Percentiles rank a stretch among this genome's conserved stretches.
Evolutionary conservation across 345 rosid genomes (phyloP).

Genomic region (Eucalyptus pumila): DNA sequence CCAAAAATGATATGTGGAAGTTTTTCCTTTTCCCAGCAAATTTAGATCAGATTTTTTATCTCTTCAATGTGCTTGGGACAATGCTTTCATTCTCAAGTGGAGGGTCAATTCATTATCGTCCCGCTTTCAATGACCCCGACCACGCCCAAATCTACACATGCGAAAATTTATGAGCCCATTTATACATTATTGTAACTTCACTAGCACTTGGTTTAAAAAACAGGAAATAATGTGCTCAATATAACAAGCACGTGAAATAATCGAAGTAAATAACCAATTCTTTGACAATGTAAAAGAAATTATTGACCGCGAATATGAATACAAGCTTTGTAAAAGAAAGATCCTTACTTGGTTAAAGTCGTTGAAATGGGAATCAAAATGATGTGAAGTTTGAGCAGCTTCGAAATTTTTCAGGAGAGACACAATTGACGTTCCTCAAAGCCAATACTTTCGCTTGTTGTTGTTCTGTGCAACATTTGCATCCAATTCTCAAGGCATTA

Average conservation of each 20-base stretch:
- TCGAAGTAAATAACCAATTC: background rate
- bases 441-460: background rate
- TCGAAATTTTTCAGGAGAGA: background rate
- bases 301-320: rapidly evolving
- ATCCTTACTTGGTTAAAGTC: background rate
- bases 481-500: background rate
- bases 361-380: background rate
- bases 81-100: background rate
- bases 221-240: background rate
- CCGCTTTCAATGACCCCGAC: rapidly evolving
- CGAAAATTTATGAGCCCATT: background rate
- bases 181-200: background rate
- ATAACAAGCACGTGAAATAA: background rate
- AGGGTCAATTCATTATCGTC: rapidly evolving
- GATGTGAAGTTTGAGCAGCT: background rate
- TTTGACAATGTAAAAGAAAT: background rate
- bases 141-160: background rate
- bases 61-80: background rate
- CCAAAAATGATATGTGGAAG: background rate
- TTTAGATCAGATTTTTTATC: background rate
- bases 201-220: background rate
- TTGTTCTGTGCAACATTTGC: background rate
- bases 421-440: background rate
- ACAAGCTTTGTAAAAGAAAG: background rate
- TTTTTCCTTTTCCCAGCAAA: background rate